Conservation (phyloP, 1,284 basidiomycete genomes). For the Porogramme epimiltina region DNA sequence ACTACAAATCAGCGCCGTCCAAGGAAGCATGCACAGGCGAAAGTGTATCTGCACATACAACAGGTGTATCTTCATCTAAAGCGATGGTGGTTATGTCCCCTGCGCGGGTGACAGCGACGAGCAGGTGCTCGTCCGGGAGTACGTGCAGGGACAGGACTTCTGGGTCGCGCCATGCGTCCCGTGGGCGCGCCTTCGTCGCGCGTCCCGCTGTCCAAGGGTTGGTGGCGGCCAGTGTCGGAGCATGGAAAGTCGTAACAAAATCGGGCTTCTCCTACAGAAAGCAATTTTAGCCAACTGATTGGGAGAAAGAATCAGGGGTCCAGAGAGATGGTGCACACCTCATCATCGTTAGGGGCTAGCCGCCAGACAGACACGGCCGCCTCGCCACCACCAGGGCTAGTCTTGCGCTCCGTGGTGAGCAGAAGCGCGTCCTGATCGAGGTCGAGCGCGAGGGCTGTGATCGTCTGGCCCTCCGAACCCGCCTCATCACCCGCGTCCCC, state of each 20-base stretch:
- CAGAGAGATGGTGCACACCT: constrained; percentile 20
- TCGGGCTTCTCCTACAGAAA: constrained; percentile 5
- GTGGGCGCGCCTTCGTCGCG: background rate
- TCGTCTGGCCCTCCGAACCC: background rate
- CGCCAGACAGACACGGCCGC: constrained; percentile 39
- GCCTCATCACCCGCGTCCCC: background rate
- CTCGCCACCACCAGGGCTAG: constrained; percentile 59
- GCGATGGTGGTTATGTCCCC: constrained; percentile 79
- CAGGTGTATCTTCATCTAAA: constrained; percentile 53
- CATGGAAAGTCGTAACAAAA: constrained; percentile 26
- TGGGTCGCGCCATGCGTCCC: constrained; percentile 8
- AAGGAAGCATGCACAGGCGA: no score
- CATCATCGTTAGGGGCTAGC: constrained; percentile 32
- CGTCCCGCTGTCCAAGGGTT: constrained; percentile 28
- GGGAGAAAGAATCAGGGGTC: background rate
- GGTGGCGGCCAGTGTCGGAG: constrained; percentile 21
- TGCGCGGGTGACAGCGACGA: constrained; percentile 67
- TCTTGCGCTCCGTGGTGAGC: constrained; percentile 55
- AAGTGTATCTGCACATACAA: constrained; percentile 34
- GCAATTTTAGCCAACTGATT: background rate
- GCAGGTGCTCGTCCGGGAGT: constrained; percentile 28
- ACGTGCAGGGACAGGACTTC: constrained; percentile 31
- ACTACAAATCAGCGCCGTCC: background rate
- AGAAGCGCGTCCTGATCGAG: constrained; percentile 68
- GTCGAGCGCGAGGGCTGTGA: constrained; percentile 62